Evolutionary conservation across 2,329 filamentous ascomycete species (phyloP), one percentile per base, ranked within the genome.

Genomic region (Neofusicoccum sp.): DNA sequence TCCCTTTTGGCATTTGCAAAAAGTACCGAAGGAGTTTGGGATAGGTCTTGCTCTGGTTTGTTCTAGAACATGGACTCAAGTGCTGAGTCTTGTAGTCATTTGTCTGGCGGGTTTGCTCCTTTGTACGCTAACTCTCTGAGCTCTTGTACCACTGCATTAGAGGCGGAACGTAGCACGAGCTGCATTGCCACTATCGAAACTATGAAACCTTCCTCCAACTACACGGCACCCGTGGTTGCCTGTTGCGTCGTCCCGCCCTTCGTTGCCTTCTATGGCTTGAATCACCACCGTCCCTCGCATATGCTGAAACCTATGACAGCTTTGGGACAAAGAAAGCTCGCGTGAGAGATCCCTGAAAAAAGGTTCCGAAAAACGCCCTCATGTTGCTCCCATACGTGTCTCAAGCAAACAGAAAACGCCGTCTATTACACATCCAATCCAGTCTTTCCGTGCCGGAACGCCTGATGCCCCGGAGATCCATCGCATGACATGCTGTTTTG

Each of bases 61-160:
- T 56, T 43, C 38, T 56, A 56, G 51, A 56, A 33, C 28, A 56
- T 43, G 51, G 51, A 12, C 51, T 56, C 51, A 56, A 56, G 51
- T 56, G 51, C 51, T 56, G 51, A 56, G 51, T 56, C 51, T 56
- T 43, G 51, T 33, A 16, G 38, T 41, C 38, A 56, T n/a, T 11
- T 53, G n/a, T 30, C 30, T 33, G 51, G 28, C 24, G 24, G 49
- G 20, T 9, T 45, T 26, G 33, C 49, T 33, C 9, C 49, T 41
- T 41, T 56, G 36, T 43, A 56, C 51, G 26, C 34, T 56, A 24
- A 33, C 36, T 43, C 26, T 24, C 20, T 40, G 49, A 53, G 38
- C 49, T 41, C 28, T 12, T 41, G 51, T 54, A 54, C 14, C 9
- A 31, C 36, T 54, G 34, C 36, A 54, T 56, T 41, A 43, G 38